Evolutionary conservation across 1,284 basidiomycete species (phyloP).

Genomic region (Tremellales sp.): DNA sequence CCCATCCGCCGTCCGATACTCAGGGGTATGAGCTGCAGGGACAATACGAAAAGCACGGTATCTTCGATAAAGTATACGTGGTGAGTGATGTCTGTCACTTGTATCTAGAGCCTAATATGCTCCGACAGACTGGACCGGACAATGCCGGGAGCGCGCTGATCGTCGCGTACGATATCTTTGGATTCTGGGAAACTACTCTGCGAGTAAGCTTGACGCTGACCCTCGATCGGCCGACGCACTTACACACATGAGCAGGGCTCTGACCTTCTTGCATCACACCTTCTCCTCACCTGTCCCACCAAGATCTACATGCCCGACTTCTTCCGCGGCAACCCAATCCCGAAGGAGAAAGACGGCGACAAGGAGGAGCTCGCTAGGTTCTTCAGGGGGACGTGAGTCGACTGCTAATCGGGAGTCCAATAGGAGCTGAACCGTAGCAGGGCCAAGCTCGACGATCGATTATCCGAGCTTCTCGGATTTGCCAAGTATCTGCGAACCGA

Average conservation of each 20-base stretch:
- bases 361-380: conserved; percentile 38
- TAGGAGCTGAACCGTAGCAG: conserved; percentile 11
- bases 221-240: not conserved
- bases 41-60: conserved; percentile 19
- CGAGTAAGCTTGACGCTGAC: conserved; percentile 14
- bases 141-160: conserved; percentile 36
- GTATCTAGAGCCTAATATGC: not conserved
- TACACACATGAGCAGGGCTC: conserved; percentile 22
- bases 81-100: conserved; percentile 11
- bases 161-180: conserved; percentile 39
- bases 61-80: conserved; percentile 39
- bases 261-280: conserved; percentile 34
- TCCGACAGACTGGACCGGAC: conserved; percentile 31
- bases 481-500: conserved; percentile 28
- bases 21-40: conserved; percentile 28
- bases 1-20: conserved; percentile 27
- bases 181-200: conserved; percentile 44
- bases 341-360: conserved; percentile 39
- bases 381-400: conserved; percentile 36
- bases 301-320: conserved; percentile 40
- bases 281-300: conserved; percentile 25
- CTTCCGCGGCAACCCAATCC: conserved; percentile 39
- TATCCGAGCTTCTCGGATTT: conserved; percentile 39
- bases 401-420: not conserved
- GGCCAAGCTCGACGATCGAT: conserved; percentile 36